Conservation (phyloP, 2,329 filamentous ascomycete genomes). For the Corynespora cassiicola region DNA sequence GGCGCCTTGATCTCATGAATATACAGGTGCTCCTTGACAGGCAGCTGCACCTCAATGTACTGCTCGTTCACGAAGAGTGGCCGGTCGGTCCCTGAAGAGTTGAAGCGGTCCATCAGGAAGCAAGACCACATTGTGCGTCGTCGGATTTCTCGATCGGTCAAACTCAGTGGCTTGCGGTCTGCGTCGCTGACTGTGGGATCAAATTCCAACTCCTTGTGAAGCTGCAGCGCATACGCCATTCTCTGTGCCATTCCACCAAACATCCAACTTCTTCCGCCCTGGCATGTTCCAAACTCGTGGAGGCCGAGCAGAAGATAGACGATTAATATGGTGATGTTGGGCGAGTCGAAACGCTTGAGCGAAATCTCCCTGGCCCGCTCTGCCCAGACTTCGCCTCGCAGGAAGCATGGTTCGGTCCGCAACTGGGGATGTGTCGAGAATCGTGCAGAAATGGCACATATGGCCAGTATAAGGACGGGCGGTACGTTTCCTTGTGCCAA, state of each 20-base stretch:
- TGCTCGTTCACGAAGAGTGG: constrained; percentile 92
- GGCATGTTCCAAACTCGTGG: constrained; percentile 96
- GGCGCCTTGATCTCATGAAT: constrained; percentile 88
- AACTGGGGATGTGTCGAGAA: constrained; percentile 90
- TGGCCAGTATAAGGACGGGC: constrained; percentile 88
- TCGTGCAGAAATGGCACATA: constrained; percentile 93
- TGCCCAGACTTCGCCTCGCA: constrained; percentile 92
- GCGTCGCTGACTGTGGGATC: constrained; percentile 73
- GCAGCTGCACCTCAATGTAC: constrained; percentile 85
- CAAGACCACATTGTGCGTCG: constrained; percentile 98
- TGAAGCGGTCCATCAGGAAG: constrained; percentile 96
- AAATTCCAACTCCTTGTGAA: constrained; percentile 89
- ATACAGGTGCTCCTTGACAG: constrained; percentile 88
- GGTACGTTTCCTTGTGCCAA: constrained; percentile 80
- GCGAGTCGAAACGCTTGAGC: constrained; percentile 86
- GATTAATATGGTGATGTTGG: constrained; percentile 94
- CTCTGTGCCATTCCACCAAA: constrained; percentile 92
- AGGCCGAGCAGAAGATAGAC: constrained; percentile 87
- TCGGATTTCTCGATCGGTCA: constrained; percentile 91
- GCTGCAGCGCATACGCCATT: constrained; percentile 94
- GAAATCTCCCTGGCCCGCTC: constrained; percentile 86
- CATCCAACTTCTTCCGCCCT: constrained; percentile 95
- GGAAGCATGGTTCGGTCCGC: constrained; percentile 76
- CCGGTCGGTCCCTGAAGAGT: constrained; percentile 91
- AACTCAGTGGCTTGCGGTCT: constrained; percentile 72